Percentiles rank a stretch among this genome's conserved stretches.
Evolutionary conservation across 352 stramenopile genomes (phyloP).

Genomic region (Phytophthora aleatoria): DNA sequence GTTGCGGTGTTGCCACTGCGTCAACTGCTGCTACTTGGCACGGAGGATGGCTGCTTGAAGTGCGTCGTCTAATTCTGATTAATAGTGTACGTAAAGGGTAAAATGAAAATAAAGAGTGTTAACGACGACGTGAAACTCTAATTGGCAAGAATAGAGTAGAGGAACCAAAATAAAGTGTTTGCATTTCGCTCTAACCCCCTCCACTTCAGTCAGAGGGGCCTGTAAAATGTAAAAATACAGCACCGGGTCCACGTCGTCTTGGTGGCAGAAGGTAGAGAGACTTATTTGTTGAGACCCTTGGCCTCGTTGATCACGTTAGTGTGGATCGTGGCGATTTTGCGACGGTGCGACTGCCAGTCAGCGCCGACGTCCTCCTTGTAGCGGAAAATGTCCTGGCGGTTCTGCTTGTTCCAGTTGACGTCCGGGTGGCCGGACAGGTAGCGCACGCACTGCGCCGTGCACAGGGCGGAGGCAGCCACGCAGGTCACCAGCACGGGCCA

Average conservation of each 20-base stretch:
- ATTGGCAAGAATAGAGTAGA: not conserved
- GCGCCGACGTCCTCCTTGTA: conserved; percentile 66
- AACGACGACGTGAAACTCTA: not conserved
- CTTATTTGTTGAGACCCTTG: conserved; percentile 71
- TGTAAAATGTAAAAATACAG: conserved; percentile 40
- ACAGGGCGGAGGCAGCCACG: conserved; percentile 62
- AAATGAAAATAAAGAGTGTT: conserved; percentile 9
- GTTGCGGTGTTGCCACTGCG: conserved; percentile 60
- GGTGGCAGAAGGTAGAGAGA: not conserved
- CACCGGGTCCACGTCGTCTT: conserved; percentile 18
- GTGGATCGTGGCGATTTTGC: conserved; percentile 65
- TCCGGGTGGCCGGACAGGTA: conserved; percentile 75
- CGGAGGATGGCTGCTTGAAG: conserved; percentile 69
- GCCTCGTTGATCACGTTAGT: conserved; percentile 84
- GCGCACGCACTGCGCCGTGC: conserved; percentile 75
- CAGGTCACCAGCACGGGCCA: conserved; percentile 80
- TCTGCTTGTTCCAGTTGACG: conserved; percentile 82
- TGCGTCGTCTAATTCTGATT: conserved; percentile 38
- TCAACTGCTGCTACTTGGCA: conserved; percentile 63
- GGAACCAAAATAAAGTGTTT: conserved; percentile 28
- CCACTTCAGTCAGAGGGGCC: not conserved
- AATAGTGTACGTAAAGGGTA: conserved; percentile 13
- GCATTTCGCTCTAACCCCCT: conserved; percentile 24
- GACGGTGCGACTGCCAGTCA: conserved; percentile 80
- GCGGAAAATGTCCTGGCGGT: conserved; percentile 71